Conservation (phyloP, 116 monocot species). For the Zostera marina region DNA sequence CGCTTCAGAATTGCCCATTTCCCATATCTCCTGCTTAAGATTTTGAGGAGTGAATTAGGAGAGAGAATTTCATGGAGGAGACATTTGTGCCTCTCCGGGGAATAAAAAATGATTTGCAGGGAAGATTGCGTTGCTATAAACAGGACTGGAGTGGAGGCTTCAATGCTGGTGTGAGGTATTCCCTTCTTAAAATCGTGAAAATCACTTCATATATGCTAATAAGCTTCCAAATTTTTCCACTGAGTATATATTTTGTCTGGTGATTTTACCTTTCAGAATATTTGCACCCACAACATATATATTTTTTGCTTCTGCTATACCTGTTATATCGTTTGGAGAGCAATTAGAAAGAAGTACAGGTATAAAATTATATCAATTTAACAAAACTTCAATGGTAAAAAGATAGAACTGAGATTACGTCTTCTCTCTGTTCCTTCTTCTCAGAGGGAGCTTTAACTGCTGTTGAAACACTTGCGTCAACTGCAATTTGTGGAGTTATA, state of each 20-base stretch:
- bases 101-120: conserved; percentile 52
- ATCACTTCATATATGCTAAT: not conserved
- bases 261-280: conserved; percentile 23
- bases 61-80: conserved; percentile 37
- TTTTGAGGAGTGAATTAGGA: not conserved
- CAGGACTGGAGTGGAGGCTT: conserved; percentile 60
- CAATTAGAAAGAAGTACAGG: conserved; percentile 73
- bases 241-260: not conserved
- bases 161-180: conserved; percentile 48
- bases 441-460: conserved; percentile 57
- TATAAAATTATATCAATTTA: conserved; percentile 8
- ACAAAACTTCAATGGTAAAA: not conserved
- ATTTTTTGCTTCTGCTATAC: conserved; percentile 83
- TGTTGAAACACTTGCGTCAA: conserved; percentile 68
- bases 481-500: conserved; percentile 62
- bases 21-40: not conserved
- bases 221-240: not conserved
- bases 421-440: not conserved
- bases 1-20: not conserved
- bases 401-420: not conserved
- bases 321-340: conserved; percentile 76
- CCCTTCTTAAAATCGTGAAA: not conserved
- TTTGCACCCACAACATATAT: conserved; percentile 78
- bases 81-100: conserved; percentile 59
- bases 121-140: conserved; percentile 45